Conservation (phyloP, 208 protist genomes). For the Wallacemonas sp. region DNA sequence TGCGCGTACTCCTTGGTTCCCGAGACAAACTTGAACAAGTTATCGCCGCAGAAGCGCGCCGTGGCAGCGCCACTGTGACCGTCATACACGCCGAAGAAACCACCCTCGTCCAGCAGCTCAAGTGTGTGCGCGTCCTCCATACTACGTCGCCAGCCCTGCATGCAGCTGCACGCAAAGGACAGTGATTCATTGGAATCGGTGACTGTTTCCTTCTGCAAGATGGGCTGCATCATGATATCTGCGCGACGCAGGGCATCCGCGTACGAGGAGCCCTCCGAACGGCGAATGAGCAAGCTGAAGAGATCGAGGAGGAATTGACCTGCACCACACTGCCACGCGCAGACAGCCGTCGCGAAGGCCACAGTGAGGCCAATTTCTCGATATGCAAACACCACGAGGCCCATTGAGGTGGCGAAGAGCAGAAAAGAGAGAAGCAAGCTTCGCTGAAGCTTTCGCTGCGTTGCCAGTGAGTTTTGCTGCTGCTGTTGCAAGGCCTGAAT, state of each 20-base stretch:
- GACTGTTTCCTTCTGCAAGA: constrained; percentile 68
- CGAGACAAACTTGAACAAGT: constrained; percentile 74
- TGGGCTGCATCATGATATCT: constrained; percentile 86
- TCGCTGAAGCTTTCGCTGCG: constrained; percentile 9
- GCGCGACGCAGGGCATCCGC: constrained; percentile 71
- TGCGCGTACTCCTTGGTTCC: constrained; percentile 56
- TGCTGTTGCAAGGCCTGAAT: constrained; percentile 7
- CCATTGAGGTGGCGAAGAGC: not conserved
- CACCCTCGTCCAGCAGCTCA: constrained; percentile 61
- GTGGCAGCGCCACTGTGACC: constrained; percentile 82
- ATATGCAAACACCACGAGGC: not conserved
- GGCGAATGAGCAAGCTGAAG: not conserved
- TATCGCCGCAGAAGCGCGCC: constrained; percentile 73
- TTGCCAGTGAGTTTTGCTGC: constrained; percentile 1
- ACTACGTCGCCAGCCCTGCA: constrained; percentile 89
- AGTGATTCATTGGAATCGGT: constrained; percentile 65
- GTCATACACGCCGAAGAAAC: constrained; percentile 91
- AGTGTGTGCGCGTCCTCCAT: constrained; percentile 93
- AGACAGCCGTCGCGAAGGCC: not conserved
- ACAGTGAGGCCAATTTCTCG: not conserved
- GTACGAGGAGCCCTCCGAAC: constrained; percentile 32
- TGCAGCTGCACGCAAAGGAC: constrained; percentile 68
- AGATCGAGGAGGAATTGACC: not conserved
- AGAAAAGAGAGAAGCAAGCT: constrained; percentile 14
- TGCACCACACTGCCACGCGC: constrained; percentile 7